phyloP scores from a whole-genome alignment of 2,329 filamentous ascomycete species.

The Ophiosphaerella korrae region DNA sequence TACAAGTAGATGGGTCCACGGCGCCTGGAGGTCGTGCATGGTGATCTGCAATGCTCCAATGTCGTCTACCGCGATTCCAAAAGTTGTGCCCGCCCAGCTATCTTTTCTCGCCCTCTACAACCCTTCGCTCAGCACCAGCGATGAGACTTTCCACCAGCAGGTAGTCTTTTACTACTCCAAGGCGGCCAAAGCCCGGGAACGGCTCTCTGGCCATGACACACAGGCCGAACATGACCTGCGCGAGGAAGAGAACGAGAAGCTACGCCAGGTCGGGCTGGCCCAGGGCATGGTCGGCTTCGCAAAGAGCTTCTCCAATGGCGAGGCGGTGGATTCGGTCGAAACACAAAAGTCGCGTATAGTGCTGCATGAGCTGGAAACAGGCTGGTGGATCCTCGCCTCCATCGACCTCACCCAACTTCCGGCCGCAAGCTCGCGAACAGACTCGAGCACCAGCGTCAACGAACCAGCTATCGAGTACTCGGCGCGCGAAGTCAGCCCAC shows the following conservation, averaged over 20 bases:
- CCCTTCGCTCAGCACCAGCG: constrained; percentile 74
- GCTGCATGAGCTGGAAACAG: constrained; percentile 82
- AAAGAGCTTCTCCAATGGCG: constrained; percentile 75
- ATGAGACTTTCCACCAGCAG: constrained; percentile 77
- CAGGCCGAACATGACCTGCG: constrained; percentile 46
- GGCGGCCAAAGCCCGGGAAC: constrained; percentile 32
- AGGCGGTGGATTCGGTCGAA: constrained; percentile 81
- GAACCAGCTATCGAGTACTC: constrained; percentile 74
- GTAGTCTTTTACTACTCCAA: constrained; percentile 89
- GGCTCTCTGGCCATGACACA: constrained; percentile 25
- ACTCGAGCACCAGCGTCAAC: constrained; percentile 17
- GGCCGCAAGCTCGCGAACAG: constrained; percentile 40
- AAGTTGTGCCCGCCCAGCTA: constrained; percentile 76
- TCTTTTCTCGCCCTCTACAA: constrained; percentile 96
- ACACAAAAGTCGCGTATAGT: constrained; percentile 87
- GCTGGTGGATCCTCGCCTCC: constrained; percentile 94
- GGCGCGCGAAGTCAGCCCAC: constrained; percentile 84
- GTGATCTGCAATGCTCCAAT: constrained; percentile 9
- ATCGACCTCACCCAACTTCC: constrained; percentile 81
- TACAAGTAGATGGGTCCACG: neutral
- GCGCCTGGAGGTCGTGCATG: neutral
- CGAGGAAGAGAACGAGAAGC: constrained; percentile 79
- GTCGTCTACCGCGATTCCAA: constrained; percentile 34
- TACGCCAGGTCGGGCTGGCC: constrained; percentile 92
- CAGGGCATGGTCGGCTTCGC: constrained; percentile 97